Evolutionary conservation across 768 basidiomycete species (phyloP).

Genomic region (Galerina marginata): DNA sequence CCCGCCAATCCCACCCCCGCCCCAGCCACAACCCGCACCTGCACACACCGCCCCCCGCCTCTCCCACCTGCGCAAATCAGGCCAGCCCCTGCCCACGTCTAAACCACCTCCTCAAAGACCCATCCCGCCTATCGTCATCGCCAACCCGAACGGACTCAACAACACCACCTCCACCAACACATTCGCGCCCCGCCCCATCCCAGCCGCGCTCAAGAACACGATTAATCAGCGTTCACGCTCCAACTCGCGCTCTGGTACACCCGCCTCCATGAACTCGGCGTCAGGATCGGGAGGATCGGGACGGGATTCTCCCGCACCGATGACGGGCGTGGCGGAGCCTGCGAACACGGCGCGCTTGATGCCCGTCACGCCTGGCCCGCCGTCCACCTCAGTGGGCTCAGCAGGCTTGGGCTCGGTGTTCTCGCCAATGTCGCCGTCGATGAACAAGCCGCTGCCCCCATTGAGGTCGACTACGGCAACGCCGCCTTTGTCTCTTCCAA

Average conservation of each 20-base stretch:
- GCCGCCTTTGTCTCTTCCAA: neutral
- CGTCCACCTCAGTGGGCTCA: neutral
- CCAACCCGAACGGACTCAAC: conserved; percentile 5
- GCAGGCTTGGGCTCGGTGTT: neutral
- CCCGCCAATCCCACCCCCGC: neutral
- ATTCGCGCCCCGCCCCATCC: no score
- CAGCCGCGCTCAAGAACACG: no score
- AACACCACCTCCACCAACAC: neutral
- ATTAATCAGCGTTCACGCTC: neutral
- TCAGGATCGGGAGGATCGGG: neutral
- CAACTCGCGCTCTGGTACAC: conserved; percentile 5
- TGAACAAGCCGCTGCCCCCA: conserved; percentile 17
- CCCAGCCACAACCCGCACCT: conserved; percentile 8
- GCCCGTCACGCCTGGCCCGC: conserved; percentile 10
- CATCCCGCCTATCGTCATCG: conserved; percentile 18
- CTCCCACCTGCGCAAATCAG: conserved; percentile 11
- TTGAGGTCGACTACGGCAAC: neutral
- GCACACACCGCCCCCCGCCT: neutral
- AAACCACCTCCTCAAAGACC: conserved; percentile 22
- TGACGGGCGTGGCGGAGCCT: conserved; percentile 6
- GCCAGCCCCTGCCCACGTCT: conserved; percentile 19
- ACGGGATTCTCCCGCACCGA: conserved; percentile 13
- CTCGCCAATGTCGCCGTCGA: conserved; percentile 7
- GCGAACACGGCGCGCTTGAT: conserved; percentile 13
- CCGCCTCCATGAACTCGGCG: neutral